Conservation (phyloP, 192 early-diverging fungal genomes). For the Oehlia diaphana region DNA sequence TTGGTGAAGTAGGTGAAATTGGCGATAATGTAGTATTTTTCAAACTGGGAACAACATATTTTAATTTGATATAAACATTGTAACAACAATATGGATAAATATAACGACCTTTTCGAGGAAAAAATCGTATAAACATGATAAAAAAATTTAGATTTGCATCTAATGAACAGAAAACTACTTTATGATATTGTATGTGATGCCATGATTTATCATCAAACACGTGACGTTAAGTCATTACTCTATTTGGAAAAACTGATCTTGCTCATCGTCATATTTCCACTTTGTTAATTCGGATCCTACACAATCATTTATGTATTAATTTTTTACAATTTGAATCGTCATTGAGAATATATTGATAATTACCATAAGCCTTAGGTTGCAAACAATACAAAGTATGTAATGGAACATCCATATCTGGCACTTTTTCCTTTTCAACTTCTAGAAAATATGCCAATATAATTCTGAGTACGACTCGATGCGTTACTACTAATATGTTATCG, state of each 20-base stretch:
- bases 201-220: no score
- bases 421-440: slow-evolving; percentile 76
- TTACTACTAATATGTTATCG: slow-evolving; percentile 82
- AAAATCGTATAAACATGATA: background rate
- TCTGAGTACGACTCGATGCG: slow-evolving; percentile 89
- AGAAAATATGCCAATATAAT: slow-evolving; percentile 90
- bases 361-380: slow-evolving; percentile 84
- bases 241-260: slow-evolving; percentile 38
- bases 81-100: background rate
- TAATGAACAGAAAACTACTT: no score
- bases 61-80: background rate
- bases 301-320: background rate
- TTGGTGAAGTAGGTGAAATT: background rate
- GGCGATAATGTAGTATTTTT: background rate
- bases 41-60: background rate
- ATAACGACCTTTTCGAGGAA: background rate
- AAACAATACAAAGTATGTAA: slow-evolving; percentile 80
- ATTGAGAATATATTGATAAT: slow-evolving; percentile 12
- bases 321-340: background rate
- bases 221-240: background rate
- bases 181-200: no score
- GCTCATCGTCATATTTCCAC: slow-evolving; percentile 35
- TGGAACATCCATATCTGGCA: slow-evolving; percentile 80
- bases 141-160: no score
- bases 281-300: slow-evolving; percentile 9